Conservation (phyloP, 208 protist genomes). For the Crithidia mellificae region DNA sequence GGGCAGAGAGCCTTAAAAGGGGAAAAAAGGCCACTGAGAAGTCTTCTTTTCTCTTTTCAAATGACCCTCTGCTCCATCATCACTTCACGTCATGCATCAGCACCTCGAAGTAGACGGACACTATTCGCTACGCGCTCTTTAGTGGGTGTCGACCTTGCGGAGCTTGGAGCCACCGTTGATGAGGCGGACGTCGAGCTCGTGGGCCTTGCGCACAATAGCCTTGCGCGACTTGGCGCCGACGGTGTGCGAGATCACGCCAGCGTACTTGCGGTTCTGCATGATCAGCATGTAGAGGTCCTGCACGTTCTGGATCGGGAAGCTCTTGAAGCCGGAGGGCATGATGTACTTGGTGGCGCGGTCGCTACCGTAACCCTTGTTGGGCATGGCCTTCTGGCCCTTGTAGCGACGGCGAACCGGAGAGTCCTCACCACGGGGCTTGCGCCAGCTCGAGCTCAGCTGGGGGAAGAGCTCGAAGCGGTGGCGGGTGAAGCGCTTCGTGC, state of each 20-base stretch:
- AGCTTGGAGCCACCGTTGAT: conserved; percentile 96
- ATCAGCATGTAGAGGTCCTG: conserved; percentile 99
- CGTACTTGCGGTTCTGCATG: conserved; percentile 99
- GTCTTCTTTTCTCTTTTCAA: too few species aligned
- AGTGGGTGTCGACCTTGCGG: conserved; percentile 84
- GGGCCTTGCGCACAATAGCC: conserved; percentile 97
- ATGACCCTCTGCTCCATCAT: background rate
- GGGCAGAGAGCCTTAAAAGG: background rate
- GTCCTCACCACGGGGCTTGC: conserved; percentile 99
- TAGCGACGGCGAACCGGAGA: conserved; percentile 97
- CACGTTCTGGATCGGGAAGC: conserved; percentile 95
- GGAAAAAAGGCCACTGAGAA: too few species aligned
- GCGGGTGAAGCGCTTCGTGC: conserved; percentile 96
- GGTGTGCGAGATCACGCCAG: conserved; percentile 96
- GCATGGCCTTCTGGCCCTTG: conserved; percentile 96
- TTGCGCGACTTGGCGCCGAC: conserved; percentile 96
- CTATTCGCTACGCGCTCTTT: conserved; percentile 5
- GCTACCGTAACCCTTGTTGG: conserved; percentile 99
- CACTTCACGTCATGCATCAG: conserved; percentile 16
- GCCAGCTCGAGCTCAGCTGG: conserved; percentile 95
- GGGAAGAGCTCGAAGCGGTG: conserved; percentile 95
- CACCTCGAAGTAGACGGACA: background rate
- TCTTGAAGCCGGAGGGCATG: conserved; percentile 97
- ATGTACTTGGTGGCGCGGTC: conserved; percentile 97
- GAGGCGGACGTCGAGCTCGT: conserved; percentile 98